These are phyloP conservation scores for Heterobasidion irregulare DNA, from an alignment of 1,284 basidiomycete genomes.

Conservation along the genomic window DNA sequence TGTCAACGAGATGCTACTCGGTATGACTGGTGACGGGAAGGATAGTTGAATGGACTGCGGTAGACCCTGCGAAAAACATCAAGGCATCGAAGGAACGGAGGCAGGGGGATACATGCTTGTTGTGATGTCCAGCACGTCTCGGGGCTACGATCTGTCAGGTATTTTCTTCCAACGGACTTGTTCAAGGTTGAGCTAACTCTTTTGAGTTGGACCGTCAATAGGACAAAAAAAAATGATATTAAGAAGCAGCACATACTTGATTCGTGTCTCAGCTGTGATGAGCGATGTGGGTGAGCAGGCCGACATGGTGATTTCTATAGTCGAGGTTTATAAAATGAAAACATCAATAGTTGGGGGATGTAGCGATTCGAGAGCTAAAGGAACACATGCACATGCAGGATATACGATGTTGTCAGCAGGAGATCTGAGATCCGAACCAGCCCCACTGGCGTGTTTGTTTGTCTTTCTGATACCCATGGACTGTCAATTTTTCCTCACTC, in stretches of 20 bases:
- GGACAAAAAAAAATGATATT: background rate
- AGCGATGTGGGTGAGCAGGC: slow-evolving; percentile 8
- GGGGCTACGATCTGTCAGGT: slow-evolving; percentile 59
- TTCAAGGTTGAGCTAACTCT: slow-evolving; percentile 84
- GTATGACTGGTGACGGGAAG: slow-evolving; percentile 45
- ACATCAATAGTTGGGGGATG: too few relatives aligned
- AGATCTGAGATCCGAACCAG: too few relatives aligned
- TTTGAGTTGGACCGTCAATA: slow-evolving; percentile 18
- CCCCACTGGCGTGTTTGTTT: too few relatives aligned
- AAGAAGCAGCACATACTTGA: slow-evolving; percentile 35
- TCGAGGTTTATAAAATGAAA: background rate
- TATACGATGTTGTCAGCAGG: too few relatives aligned
- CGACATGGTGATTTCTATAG: background rate
- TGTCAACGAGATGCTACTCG: slow-evolving; percentile 49
- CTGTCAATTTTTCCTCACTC: too few relatives aligned
- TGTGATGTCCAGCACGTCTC: slow-evolving; percentile 83
- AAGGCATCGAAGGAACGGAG: background rate
- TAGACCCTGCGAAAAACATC: slow-evolving; percentile 39
- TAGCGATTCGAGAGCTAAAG: too few relatives aligned
- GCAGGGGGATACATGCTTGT: slow-evolving; percentile 37
- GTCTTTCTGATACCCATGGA: too few relatives aligned
- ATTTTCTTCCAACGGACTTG: slow-evolving; percentile 65
- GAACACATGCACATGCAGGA: too few relatives aligned
- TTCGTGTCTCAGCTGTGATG: slow-evolving; percentile 36
- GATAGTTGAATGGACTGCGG: slow-evolving; percentile 65